A percentile compares a stretch with the other conserved stretches of the same genome.
Evolutionary conservation across 257 asterid species (phyloP).

Genomic region (Jaltomata sinuosa): DNA sequence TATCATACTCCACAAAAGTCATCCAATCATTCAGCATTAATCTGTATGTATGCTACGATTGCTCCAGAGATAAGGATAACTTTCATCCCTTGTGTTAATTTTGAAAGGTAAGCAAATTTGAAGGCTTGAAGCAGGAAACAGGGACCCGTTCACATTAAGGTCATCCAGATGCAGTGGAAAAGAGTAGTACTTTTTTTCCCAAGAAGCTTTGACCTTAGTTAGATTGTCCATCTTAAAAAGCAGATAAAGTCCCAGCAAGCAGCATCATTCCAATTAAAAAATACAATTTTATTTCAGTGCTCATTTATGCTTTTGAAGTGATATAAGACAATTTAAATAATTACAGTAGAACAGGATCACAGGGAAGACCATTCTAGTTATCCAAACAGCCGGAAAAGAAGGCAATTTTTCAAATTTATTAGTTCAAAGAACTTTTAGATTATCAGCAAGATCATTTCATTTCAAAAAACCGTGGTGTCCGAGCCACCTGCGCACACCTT

Average conservation of each 20-base stretch:
- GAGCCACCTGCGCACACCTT: background rate
- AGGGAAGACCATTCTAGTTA: background rate
- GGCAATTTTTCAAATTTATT: background rate
- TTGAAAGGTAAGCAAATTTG: background rate
- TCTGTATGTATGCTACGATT: background rate
- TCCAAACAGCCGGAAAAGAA: background rate
- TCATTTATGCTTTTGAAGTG: background rate
- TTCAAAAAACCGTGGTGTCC: background rate
- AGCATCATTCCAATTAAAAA: background rate
- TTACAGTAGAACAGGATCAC: background rate
- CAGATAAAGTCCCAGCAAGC: background rate
- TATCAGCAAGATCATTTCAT: background rate
- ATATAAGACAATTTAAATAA: background rate
- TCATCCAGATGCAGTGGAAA: background rate
- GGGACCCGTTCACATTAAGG: background rate
- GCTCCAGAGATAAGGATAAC: background rate
- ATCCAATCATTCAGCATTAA: background rate
- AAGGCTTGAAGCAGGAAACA: background rate
- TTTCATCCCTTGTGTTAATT: background rate
- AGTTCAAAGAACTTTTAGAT: background rate
- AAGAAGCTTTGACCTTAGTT: background rate
- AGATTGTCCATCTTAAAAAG: background rate
- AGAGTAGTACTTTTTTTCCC: background rate
- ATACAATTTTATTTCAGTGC: background rate
- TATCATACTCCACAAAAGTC: background rate